These are phyloP conservation scores for Crithidia acanthocephali DNA, from an alignment of 208 protist species.

Conservation along the genomic window DNA sequence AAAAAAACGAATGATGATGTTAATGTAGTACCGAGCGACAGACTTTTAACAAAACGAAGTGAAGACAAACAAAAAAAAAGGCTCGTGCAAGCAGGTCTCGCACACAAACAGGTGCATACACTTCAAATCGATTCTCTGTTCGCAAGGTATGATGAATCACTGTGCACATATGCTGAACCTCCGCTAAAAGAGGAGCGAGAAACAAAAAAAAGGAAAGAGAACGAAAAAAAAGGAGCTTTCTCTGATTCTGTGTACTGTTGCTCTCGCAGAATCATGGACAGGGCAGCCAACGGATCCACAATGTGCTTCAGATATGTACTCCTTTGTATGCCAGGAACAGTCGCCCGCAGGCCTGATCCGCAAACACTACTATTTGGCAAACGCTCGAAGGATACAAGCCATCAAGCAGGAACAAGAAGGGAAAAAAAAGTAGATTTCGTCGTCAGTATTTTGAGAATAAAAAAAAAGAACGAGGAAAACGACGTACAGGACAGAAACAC, in stretches of 20 bases:
- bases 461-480: no score
- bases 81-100: not conserved
- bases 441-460: no score
- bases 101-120: not conserved
- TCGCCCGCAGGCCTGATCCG: no score
- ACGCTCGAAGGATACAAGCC: no score
- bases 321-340: no score
- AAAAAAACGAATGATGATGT: not conserved
- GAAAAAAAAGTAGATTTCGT: no score
- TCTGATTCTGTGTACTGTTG: not conserved
- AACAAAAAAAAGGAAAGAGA: not conserved
- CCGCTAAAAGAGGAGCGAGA: not conserved
- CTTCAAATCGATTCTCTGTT: not conserved
- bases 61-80: not conserved
- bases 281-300: no score
- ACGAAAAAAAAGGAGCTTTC: constrained; percentile 2
- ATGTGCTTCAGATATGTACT: no score
- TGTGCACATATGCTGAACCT: not conserved
- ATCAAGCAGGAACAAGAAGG: no score
- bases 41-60: not conserved
- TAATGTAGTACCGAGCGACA: not conserved
- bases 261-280: no score
- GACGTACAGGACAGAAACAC: no score
- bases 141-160: not conserved
- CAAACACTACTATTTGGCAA: no score